Evolutionary conservation across 164 flowering plant genomes (phyloP).

Genomic region (Vitis vinifera): ASM3070453v1 NC_081811.1:14605001-14605500

Average conservation of each 20-base stretch:
- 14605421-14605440: constrained; percentile 34
- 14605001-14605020: constrained; percentile 50
- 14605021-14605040: constrained; percentile 70
- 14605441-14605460: constrained; percentile 67
- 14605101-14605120: constrained; percentile 20
- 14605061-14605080: constrained; percentile 59
- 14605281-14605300: constrained; percentile 4
- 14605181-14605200: constrained; percentile 7
- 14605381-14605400: not conserved
- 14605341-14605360: constrained; percentile 5
- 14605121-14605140: constrained; percentile 10
- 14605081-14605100: constrained; percentile 39
- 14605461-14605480: constrained; percentile 72
- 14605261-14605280: constrained; percentile 2
- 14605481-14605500: constrained; percentile 53
- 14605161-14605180: constrained; percentile 4
- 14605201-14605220: constrained; percentile 8
- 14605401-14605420: constrained; percentile 9
- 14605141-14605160: not conserved
- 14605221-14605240: constrained; percentile 11
- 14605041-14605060: constrained; percentile 42
- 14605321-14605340: constrained; percentile 4
- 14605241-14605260: not conserved
- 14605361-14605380: not conserved
- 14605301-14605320: not conserved